phyloP scores from a whole-genome alignment of 192 early-diverging fungal species.

The Coemansia reversa region DNA sequence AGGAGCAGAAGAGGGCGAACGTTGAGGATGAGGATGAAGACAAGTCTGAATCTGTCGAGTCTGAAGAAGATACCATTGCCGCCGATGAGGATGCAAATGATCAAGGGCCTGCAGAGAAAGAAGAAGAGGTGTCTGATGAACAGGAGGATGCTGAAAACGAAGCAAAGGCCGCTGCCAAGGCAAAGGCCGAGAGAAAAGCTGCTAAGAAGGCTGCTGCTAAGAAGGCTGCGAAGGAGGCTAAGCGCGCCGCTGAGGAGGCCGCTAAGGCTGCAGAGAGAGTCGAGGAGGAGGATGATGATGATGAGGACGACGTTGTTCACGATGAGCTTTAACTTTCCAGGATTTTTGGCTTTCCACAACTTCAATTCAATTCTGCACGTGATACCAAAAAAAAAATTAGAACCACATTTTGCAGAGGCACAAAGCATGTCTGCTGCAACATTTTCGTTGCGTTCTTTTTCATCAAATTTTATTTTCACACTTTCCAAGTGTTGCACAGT shows the following conservation, averaged over 20 bases:
- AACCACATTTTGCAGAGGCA: no score
- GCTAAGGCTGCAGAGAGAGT: constrained; percentile 31
- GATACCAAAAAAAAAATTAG: no score
- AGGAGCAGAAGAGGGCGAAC: constrained; percentile 3
- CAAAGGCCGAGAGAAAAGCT: constrained; percentile 17
- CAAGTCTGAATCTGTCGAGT: constrained; percentile 12
- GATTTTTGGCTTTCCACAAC: background rate
- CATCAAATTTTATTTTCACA: no score
- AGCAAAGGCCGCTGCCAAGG: constrained; percentile 6
- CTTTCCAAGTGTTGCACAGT: no score
- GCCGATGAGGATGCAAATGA: constrained; percentile 2
- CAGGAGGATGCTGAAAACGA: constrained; percentile 9
- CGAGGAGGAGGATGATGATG: constrained; percentile 29
- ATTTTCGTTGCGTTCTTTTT: no score
- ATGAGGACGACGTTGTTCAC: constrained; percentile 29
- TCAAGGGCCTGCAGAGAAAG: constrained; percentile 4
- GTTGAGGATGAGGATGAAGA: constrained; percentile 9
- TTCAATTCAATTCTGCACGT: background rate
- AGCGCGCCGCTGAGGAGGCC: constrained; percentile 17
- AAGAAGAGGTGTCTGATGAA: constrained; percentile 14
- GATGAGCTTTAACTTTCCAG: constrained; percentile 43
- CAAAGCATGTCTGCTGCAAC: no score
- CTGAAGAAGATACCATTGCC: constrained; percentile 7
- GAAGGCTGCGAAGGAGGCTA: constrained; percentile 16
- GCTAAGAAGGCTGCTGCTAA: constrained; percentile 19